phyloP scores from a whole-genome alignment of 768 basidiomycete genomes.

The Amanita polypyramis region DNA sequence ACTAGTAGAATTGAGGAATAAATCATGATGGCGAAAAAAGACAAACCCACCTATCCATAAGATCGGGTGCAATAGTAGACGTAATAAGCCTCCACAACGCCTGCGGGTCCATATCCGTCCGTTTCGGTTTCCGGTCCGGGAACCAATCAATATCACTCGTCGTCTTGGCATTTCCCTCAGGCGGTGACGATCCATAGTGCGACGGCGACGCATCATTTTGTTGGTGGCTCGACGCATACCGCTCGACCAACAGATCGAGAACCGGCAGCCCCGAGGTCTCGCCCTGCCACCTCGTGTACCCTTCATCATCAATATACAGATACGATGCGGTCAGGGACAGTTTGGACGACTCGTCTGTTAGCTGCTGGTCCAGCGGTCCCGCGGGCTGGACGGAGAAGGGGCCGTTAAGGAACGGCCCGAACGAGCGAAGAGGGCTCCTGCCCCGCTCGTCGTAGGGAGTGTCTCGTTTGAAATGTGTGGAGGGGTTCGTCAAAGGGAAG shows the following conservation, averaged over 20 bases:
- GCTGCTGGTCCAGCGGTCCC: slow-evolving; percentile 28
- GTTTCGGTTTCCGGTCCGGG: slow-evolving; percentile 66
- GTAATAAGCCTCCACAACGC: slow-evolving; percentile 82
- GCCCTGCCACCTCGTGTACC: slow-evolving; percentile 84
- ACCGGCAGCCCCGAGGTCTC: slow-evolving; percentile 89
- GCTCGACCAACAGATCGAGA: slow-evolving; percentile 73
- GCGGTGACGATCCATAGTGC: slow-evolving; percentile 17
- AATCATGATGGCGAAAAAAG: slow-evolving; percentile 4
- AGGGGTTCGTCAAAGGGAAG: slow-evolving; percentile 74
- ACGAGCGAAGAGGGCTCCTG: slow-evolving; percentile 31
- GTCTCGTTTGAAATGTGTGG: slow-evolving; percentile 58
- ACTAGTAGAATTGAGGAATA: slow-evolving; percentile 28
- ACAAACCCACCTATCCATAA: slow-evolving; percentile 78
- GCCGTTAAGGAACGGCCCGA: slow-evolving; percentile 29
- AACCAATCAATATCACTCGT: slow-evolving; percentile 54
- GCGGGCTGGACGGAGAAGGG: slow-evolving; percentile 19
- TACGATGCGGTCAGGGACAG: slow-evolving; percentile 69
- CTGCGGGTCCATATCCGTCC: slow-evolving; percentile 79
- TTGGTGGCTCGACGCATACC: slow-evolving; percentile 33
- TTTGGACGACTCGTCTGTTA: slow-evolving; percentile 47
- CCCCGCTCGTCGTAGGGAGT: slow-evolving; percentile 27
- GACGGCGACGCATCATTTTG: slow-evolving; percentile 16
- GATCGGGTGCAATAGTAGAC: slow-evolving; percentile 74
- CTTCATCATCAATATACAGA: slow-evolving; percentile 81
- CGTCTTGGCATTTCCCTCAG: slow-evolving; percentile 17